Percentiles rank a stretch among this genome's conserved stretches.
These are phyloP conservation scores for Phytophthora vignae DNA, from an alignment of 352 stramenopile species.

Conservation along the genomic window DNA sequence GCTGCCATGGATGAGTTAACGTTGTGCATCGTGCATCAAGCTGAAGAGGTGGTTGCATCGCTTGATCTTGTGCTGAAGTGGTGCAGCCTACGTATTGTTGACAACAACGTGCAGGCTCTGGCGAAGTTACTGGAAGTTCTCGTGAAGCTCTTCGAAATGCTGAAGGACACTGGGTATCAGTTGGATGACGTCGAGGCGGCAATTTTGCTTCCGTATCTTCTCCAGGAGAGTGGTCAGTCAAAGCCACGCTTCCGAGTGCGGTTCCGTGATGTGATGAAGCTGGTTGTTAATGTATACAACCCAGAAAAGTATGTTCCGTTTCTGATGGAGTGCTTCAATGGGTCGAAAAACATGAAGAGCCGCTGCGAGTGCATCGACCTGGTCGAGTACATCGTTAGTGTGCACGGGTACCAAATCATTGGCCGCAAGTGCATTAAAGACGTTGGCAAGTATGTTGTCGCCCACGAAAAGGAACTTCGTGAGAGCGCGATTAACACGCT, in stretches of 20 bases:
- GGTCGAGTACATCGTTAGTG: conserved; percentile 78
- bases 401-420: conserved; percentile 65
- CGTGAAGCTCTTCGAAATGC: conserved; percentile 82
- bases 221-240: conserved; percentile 86
- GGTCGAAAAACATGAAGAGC: conserved; percentile 89
- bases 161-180: conserved; percentile 70
- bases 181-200: conserved; percentile 85
- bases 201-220: conserved; percentile 83
- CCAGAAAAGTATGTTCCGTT: conserved; percentile 80
- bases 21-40: conserved; percentile 66
- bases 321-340: conserved; percentile 85
- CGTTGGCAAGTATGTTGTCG: conserved; percentile 78
- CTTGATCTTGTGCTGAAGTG: conserved; percentile 89
- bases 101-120: conserved; percentile 90
- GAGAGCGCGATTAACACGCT: conserved; percentile 79
- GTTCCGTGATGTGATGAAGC: conserved; percentile 88
- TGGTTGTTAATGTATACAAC: conserved; percentile 82
- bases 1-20: conserved; percentile 80
- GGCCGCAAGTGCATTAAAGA: conserved; percentile 85
- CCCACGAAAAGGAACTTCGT: conserved; percentile 85
- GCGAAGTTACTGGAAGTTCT: conserved; percentile 85
- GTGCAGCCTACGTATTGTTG: conserved; percentile 84
- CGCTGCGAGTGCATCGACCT: conserved; percentile 87
- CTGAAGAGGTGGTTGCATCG: conserved; percentile 68
- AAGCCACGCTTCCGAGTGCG: conserved; percentile 85